These are phyloP conservation scores for Mycosphaerella sp. DNA, from an alignment of 2,329 filamentous ascomycete species.

Conservation along the genomic window DNA sequence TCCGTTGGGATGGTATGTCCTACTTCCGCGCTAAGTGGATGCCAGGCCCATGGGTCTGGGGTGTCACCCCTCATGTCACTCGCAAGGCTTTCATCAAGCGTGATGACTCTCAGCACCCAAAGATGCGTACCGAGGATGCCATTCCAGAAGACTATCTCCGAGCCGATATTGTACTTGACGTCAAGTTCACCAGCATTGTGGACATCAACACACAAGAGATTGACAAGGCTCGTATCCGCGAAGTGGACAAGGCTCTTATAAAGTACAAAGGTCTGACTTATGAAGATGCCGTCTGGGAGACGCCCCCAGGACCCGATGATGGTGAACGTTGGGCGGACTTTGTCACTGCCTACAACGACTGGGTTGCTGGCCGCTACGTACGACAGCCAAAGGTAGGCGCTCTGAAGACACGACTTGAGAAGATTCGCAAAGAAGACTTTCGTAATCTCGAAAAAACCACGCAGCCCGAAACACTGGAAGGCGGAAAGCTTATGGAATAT, in stretches of 20 bases:
- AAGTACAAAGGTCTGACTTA: constrained; percentile 93
- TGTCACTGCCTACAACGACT: constrained; percentile 76
- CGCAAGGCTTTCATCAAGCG: constrained; percentile 70
- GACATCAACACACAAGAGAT: constrained; percentile 58
- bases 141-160: constrained; percentile 81
- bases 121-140: constrained; percentile 67
- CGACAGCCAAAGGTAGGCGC: constrained; percentile 48
- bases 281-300: constrained; percentile 86
- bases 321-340: constrained; percentile 73
- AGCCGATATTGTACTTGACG: constrained; percentile 81
- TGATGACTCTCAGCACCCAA: constrained; percentile 56
- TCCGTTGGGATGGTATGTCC: constrained; percentile 79
- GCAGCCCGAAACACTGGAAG: constrained; percentile 68
- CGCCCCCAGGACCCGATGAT: constrained; percentile 61
- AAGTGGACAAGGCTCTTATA: constrained; percentile 69
- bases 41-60: constrained; percentile 82
- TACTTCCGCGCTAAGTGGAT: constrained; percentile 83
- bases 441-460: constrained; percentile 58
- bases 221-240: constrained; percentile 64
- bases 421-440: constrained; percentile 63
- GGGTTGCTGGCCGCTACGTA: constrained; percentile 72
- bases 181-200: constrained; percentile 59
- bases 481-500: constrained; percentile 85
- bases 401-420: constrained; percentile 62
- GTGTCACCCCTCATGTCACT: constrained; percentile 57